Conservation (phyloP, 106 monocot species). For the Posidonia australis region DNA sequence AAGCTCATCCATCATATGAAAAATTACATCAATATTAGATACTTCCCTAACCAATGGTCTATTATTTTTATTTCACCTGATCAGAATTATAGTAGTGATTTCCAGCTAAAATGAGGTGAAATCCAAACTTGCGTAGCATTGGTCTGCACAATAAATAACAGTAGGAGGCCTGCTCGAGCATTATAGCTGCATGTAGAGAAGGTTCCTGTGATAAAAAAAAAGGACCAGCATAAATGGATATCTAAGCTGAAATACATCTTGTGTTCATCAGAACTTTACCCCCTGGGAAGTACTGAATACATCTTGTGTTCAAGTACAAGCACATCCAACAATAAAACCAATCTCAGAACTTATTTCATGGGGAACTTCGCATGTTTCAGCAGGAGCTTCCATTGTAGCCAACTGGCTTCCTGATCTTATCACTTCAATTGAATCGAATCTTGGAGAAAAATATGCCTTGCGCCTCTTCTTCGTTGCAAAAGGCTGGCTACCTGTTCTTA, state of each 20-base stretch:
- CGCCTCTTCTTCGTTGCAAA: constrained; percentile 35
- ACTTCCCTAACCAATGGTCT: background rate
- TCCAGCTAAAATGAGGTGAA: constrained; percentile 94
- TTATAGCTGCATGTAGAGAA: constrained; percentile 83
- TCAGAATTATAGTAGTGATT: constrained; percentile 73
- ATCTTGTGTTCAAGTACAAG: too few relatives aligned
- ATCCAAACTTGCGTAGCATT: constrained; percentile 93
- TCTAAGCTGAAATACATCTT: background rate
- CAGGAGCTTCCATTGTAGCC: too few relatives aligned
- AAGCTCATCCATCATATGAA: background rate
- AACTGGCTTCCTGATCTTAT: constrained; percentile 68
- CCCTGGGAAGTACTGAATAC: constrained; percentile 79
- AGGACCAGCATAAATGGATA: background rate
- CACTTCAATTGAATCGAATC: constrained; percentile 33
- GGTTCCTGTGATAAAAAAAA: constrained; percentile 48
- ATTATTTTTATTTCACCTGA: constrained; percentile 37
- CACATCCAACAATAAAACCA: too few relatives aligned
- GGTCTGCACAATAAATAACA: constrained; percentile 77
- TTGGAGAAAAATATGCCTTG: constrained; percentile 37
- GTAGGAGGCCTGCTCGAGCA: constrained; percentile 93
- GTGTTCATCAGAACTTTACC: constrained; percentile 22
- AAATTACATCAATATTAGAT: background rate
- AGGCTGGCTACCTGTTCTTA: constrained; percentile 68
- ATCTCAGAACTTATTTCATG: too few relatives aligned
- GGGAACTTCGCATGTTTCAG: too few relatives aligned